These are phyloP conservation scores for Geotrichum ghanense DNA, from an alignment of 805 yeast genomes.

Conservation along the genomic window DNA sequence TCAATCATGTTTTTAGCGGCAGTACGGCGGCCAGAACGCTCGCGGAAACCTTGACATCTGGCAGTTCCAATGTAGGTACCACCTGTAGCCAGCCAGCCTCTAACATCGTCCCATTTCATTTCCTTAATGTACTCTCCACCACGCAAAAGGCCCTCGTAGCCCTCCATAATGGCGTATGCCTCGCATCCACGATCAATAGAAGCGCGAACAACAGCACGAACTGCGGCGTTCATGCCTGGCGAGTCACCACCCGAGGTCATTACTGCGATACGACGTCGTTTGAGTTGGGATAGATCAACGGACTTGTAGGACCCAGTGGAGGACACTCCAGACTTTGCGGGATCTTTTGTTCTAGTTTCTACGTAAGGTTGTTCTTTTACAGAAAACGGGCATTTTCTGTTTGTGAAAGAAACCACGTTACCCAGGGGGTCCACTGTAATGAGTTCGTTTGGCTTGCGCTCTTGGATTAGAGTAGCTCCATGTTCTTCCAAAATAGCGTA, in stretches of 20 bases:
- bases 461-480: conserved; percentile 21
- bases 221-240: conserved; percentile 97
- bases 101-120: conserved; percentile 88
- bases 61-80: conserved; percentile 98
- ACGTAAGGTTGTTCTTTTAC: background rate
- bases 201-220: conserved; percentile 88
- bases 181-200: conserved; percentile 84
- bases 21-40: conserved; percentile 69
- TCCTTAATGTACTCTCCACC: conserved; percentile 74
- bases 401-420: conserved; percentile 67
- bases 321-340: background rate
- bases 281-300: background rate
- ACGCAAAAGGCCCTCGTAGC: conserved; percentile 82
- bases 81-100: conserved; percentile 87
- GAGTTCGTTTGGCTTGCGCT: conserved; percentile 67
- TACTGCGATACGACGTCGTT: conserved; percentile 62
- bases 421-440: conserved; percentile 81
- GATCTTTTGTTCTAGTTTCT: background rate
- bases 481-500: conserved; percentile 27
- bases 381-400: conserved; percentile 26
- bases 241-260: conserved; percentile 99
- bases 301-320: conserved; percentile 2
- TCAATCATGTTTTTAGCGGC: conserved; percentile 79
- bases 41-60: conserved; percentile 74
- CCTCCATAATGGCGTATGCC: conserved; percentile 85